Base-by-base conservation (phyloP, 225 moss, liverwort and hornwort species). In the Physcomitrellopsis africana region DNA sequence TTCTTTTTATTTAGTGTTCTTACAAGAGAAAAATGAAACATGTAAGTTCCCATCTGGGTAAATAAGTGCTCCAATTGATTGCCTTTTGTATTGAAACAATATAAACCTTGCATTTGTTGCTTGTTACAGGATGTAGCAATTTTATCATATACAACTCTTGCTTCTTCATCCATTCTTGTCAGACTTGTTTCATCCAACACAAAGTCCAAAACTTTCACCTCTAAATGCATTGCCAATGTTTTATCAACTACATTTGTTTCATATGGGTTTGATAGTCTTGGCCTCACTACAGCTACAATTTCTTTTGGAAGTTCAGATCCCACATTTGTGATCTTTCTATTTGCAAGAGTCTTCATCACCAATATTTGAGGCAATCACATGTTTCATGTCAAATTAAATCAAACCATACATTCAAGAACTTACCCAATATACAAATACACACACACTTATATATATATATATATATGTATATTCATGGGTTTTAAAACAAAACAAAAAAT, bases 31-130 rank as follows among this genome's bases (percentile, higher is more conserved):
- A 86, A 86, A 29, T 86, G 81, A 65, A 86, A 86, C 57, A 59
- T 70, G 7, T 83, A 86, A 23, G 86, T 83, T 9, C 86, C 86
- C 20, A 83, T 69, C 81, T 86, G 83, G 37, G 78, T 76, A 13
- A 86, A 67, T 4, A 86, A 65, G 26, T 86, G 75, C 41, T 86
- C 72, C 5, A 86, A 63, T 58, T 81, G 78, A 72, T 81, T 86
- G 22, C 86, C 86, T 70, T 83, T 83, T 8, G 86, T 86, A 19
- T 69, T 76, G 41, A 86, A 86, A 51, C 83, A 81, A 83, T 86
- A 86, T 2, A 86, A 60, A 23, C 83, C 86, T 32, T 83, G 43
- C 48, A 66, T 78, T 43, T 79, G 55, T 6, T 81, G 29, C 65
- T 76, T 86, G 26, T 69, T 52, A 51, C 69, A 76, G 11, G 81